These are phyloP conservation scores for Neurospora sublineolata DNA, from an alignment of 495 filamentous ascomycete species.

Conservation along the genomic window DNA sequence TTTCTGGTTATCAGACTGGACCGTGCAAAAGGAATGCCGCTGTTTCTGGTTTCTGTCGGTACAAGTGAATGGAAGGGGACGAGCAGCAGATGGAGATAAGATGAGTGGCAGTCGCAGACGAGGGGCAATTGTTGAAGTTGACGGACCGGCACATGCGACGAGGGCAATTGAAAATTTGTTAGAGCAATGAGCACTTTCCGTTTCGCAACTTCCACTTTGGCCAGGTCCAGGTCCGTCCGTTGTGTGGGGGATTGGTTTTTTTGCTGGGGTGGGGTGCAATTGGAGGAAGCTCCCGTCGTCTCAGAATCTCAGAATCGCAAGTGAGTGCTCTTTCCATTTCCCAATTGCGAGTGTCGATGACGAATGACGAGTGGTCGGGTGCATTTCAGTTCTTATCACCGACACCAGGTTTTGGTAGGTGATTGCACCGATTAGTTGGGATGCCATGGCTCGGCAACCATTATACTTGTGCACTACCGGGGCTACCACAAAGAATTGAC, in stretches of 20 bases:
- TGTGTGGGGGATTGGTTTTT: background rate
- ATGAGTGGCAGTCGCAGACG: background rate
- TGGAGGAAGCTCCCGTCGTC: background rate
- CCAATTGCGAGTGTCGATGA: background rate
- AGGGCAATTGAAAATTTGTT: background rate
- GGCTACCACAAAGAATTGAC: background rate
- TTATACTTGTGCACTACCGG: background rate
- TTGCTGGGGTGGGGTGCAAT: background rate
- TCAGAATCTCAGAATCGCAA: background rate
- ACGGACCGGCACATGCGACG: background rate
- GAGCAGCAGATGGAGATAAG: background rate
- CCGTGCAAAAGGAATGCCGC: background rate
- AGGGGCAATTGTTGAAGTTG: background rate
- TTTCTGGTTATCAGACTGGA: background rate
- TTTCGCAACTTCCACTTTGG: background rate
- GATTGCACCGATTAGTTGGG: background rate
- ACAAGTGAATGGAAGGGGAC: background rate
- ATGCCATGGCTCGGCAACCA: background rate
- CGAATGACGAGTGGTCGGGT: background rate
- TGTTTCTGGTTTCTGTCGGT: background rate
- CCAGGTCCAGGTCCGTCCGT: background rate
- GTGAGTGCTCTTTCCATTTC: background rate
- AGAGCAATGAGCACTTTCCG: background rate
- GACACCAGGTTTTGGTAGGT: background rate
- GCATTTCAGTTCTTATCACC: background rate